phyloP scores from a whole-genome alignment of 164 flowering plant species.

The Taxillus chinensis region DNA sequence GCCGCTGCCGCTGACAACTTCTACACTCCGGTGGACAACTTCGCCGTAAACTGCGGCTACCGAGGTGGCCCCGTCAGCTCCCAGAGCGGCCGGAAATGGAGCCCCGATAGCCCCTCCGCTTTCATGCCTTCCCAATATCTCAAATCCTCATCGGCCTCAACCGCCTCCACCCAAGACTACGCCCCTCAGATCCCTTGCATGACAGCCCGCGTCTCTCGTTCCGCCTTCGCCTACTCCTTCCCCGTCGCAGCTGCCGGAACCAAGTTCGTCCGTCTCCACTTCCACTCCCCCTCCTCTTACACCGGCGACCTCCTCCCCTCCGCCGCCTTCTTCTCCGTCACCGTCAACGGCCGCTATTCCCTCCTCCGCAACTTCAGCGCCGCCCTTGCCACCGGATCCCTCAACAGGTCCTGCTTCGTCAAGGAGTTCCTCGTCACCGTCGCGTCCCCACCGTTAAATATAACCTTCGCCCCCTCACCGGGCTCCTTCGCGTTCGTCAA shows the following conservation, averaged over 20 bases:
- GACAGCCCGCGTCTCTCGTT: slow-evolving; percentile 11
- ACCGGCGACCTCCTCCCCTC: not conserved
- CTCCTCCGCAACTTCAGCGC: slow-evolving; percentile 16
- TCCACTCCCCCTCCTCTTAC: slow-evolving; percentile 6
- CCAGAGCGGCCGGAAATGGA: slow-evolving; percentile 3
- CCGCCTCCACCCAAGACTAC: slow-evolving; percentile 3
- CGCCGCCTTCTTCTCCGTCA: slow-evolving; percentile 10
- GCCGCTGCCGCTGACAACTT: not conserved
- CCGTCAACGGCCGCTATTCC: not conserved
- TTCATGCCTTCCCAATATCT: slow-evolving; percentile 1
- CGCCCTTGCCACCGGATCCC: not conserved
- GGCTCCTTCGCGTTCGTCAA: slow-evolving; percentile 9
- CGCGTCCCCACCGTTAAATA: not conserved
- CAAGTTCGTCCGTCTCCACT: slow-evolving; percentile 10
- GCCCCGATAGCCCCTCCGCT: not conserved
- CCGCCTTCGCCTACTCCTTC: slow-evolving; percentile 10
- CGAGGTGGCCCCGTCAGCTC: not conserved
- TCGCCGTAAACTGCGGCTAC: slow-evolving; percentile 7
- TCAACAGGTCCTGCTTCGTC: not conserved
- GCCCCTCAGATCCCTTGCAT: slow-evolving; percentile 10
- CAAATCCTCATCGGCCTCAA: slow-evolving; percentile 4
- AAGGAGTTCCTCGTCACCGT: slow-evolving; percentile 12
- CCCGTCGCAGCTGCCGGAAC: slow-evolving; percentile 1
- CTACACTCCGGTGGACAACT: slow-evolving; percentile 1
- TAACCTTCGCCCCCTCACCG: slow-evolving; percentile 3